Conservation (phyloP, 2,329 filamentous ascomycete genomes). For the Pseudocercospora musae region DNA sequence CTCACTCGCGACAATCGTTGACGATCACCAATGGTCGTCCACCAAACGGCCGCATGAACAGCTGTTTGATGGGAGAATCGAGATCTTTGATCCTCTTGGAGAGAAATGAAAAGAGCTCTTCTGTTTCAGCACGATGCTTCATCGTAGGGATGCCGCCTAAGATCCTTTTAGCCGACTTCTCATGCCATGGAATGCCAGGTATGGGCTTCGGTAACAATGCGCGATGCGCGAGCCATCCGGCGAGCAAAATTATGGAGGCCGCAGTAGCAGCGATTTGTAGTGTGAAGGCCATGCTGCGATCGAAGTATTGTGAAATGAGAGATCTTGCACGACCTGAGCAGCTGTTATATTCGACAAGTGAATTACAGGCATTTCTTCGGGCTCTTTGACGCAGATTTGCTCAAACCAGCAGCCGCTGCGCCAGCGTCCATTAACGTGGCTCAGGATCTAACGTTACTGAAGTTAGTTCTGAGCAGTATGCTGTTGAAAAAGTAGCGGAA, state of each 20-base stretch:
- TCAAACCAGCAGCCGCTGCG: background rate
- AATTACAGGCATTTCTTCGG: too few relatives aligned
- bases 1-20: background rate
- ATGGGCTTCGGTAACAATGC: constrained; percentile 1
- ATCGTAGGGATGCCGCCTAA: background rate
- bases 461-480: background rate
- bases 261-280: background rate
- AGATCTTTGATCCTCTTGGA: background rate
- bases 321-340: background rate
- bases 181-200: constrained; percentile 3
- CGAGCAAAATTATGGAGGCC: background rate
- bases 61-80: constrained; percentile 3
- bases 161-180: background rate
- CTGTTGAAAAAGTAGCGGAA: too few relatives aligned
- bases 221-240: background rate
- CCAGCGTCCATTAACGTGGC: background rate
- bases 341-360: background rate
- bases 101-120: background rate
- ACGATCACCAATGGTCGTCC: constrained; percentile 3
- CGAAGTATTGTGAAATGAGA: too few relatives aligned
- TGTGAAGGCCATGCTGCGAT: background rate
- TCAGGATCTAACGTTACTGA: background rate
- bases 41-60: constrained; percentile 5
- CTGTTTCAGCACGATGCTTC: background rate
- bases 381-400: background rate